A percentile compares a stretch with the other conserved stretches of the same genome.
phyloP scores from a whole-genome alignment of 352 stramenopile genomes.

The Peronospora belbahrii region DNA sequence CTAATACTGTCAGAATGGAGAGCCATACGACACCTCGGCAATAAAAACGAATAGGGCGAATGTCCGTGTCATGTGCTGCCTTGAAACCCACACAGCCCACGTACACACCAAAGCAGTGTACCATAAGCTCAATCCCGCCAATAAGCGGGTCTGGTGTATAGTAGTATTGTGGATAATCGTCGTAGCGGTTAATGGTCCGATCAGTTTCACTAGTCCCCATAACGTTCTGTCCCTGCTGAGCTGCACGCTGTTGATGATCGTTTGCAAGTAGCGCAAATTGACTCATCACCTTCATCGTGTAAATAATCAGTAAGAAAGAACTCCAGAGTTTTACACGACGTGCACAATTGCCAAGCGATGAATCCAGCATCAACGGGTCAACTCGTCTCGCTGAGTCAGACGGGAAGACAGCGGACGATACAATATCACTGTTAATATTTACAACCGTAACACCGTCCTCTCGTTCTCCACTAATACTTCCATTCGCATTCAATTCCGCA shows the following conservation, averaged over 20 bases:
- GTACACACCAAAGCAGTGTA: conserved; percentile 81
- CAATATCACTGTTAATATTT: conserved; percentile 73
- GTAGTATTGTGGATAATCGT: conserved; percentile 78
- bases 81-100: conserved; percentile 83
- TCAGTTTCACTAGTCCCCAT: conserved; percentile 23
- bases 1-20: conserved; percentile 58
- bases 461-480: conserved; percentile 16
- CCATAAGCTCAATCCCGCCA: conserved; percentile 55
- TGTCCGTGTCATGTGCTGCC: conserved; percentile 79
- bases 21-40: conserved; percentile 73
- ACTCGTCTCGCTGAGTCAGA: conserved; percentile 73
- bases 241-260: conserved; percentile 55
- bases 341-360: conserved; percentile 69
- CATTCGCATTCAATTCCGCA: conserved; percentile 28
- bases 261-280: conserved; percentile 79
- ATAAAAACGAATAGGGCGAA: conserved; percentile 80
- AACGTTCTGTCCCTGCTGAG: conserved; percentile 26
- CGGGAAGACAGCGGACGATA: conserved; percentile 79
- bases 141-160: conserved; percentile 69
- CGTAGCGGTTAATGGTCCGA: conserved; percentile 41
- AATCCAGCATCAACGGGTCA: conserved; percentile 83
- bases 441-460: conserved; percentile 59
- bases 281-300: conserved; percentile 87
- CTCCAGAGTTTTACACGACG: conserved; percentile 84
- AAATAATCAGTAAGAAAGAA: conserved; percentile 83